phyloP scores from a whole-genome alignment of 1,284 basidiomycete genomes.

The Boletus mariae region DNA sequence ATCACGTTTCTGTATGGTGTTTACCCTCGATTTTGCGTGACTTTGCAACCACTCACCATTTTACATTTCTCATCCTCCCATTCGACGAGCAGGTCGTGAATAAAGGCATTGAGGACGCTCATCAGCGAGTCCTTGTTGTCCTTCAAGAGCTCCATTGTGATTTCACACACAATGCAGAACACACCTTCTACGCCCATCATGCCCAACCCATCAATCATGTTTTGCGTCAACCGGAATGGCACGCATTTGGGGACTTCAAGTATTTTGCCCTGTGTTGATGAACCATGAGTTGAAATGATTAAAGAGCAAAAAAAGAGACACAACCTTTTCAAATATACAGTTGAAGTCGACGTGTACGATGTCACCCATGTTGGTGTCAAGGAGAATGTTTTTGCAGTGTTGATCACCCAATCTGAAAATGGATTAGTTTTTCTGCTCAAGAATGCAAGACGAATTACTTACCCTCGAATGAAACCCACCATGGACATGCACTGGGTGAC shows the following conservation, averaged over 20 bases:
- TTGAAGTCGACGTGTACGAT: conserved; percentile 98
- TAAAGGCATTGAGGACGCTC: conserved; percentile 95
- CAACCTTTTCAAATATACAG: conserved; percentile 87
- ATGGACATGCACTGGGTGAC: conserved; percentile 71
- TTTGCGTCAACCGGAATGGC: conserved; percentile 94
- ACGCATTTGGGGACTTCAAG: conserved; percentile 92
- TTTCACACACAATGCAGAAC: conserved; percentile 90
- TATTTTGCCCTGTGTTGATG: conserved; percentile 61
- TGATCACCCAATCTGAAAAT: conserved; percentile 82
- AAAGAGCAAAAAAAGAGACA: conserved; percentile 1
- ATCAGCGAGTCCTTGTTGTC: conserved; percentile 93
- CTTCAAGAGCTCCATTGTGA: conserved; percentile 84
- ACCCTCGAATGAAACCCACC: conserved; percentile 98
- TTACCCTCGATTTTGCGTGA: too few species aligned
- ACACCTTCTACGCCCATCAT: conserved; percentile 94
- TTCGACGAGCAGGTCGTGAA: conserved; percentile 96
- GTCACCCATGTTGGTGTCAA: conserved; percentile 88
- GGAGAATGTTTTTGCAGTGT: conserved; percentile 95
- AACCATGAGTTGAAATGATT: not conserved
- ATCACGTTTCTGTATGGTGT: conserved; percentile 30
- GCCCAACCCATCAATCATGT: conserved; percentile 90
- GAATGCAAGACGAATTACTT: not conserved
- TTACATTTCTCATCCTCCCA: conserved; percentile 82
- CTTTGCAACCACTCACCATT: conserved; percentile 37
- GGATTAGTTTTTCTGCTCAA: not conserved